These are phyloP conservation scores for Sporodiniella umbellata DNA, from an alignment of 371 early-diverging fungal genomes.

Conservation along the genomic window DNA sequence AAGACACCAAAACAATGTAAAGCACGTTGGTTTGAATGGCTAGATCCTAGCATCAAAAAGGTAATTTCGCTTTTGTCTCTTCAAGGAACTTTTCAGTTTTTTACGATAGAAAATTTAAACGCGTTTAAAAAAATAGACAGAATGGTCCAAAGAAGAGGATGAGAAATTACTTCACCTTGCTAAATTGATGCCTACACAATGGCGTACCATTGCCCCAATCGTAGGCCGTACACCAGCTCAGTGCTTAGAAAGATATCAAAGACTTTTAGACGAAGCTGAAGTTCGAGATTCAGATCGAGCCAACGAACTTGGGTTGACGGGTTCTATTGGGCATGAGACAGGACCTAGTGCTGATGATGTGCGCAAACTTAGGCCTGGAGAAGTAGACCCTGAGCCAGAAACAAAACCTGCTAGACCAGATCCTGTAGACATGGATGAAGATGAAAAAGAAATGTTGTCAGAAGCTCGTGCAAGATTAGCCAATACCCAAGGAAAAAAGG, in stretches of 20 bases:
- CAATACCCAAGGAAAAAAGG: constrained; percentile 98
- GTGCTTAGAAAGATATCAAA: constrained; percentile 95
- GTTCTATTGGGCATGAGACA: constrained; percentile 62
- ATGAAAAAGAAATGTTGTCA: constrained; percentile 98
- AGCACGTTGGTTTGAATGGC: constrained; percentile 98
- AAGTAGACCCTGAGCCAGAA: constrained; percentile 97
- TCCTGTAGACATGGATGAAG: constrained; percentile 99
- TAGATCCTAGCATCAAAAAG: constrained; percentile 97
- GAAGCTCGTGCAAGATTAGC: constrained; percentile 98
- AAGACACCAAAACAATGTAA: constrained; percentile 98
- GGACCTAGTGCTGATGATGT: constrained; percentile 80
- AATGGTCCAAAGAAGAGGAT: constrained; percentile 98
- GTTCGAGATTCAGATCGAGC: constrained; percentile 56
- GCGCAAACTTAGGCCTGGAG: constrained; percentile 88
- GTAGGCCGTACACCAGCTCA: constrained; percentile 98
- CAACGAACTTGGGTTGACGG: constrained; percentile 64
- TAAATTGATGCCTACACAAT: constrained; percentile 98
- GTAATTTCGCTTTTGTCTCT: constrained; percentile 23
- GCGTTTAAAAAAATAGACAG: constrained; percentile 57
- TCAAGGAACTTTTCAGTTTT: neutral
- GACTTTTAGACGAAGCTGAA: constrained; percentile 95
- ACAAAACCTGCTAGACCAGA: constrained; percentile 96
- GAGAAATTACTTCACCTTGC: constrained; percentile 96
- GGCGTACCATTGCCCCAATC: constrained; percentile 97
- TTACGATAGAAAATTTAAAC: neutral